These are phyloP conservation scores for Cercis canadensis DNA, from an alignment of 306 rosid species.

Conservation along the genomic window DNA sequence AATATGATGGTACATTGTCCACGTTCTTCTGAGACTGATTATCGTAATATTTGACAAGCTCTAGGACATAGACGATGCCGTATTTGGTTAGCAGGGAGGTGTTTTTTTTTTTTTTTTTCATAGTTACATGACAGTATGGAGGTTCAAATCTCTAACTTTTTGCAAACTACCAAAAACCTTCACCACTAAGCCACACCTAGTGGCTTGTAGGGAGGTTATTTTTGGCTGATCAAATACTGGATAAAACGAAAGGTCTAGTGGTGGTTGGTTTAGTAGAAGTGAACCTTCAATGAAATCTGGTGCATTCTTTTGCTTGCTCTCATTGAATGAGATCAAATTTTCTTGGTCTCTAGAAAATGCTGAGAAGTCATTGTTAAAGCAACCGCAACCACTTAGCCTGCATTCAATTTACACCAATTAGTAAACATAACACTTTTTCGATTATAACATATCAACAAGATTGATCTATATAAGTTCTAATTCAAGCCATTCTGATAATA, in stretches of 20 bases:
- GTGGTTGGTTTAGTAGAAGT: conserved; percentile 42
- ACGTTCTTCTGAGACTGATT: not conserved
- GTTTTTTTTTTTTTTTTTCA: too few relatives aligned
- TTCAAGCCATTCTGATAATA: too few relatives aligned
- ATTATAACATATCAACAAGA: too few relatives aligned
- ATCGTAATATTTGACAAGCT: conserved; percentile 52
- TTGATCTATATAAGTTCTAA: too few relatives aligned
- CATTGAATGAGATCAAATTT: conserved; percentile 36
- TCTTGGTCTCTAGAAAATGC: conserved; percentile 58
- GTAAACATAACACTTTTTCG: too few relatives aligned
- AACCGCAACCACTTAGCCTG: conserved; percentile 60
- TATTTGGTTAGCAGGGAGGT: conserved; percentile 29
- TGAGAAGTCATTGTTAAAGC: conserved; percentile 50
- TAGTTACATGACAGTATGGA: too few relatives aligned
- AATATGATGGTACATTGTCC: conserved; percentile 43
- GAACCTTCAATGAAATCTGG: conserved; percentile 56
- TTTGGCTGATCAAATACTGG: conserved; percentile 43
- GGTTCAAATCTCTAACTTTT: too few relatives aligned
- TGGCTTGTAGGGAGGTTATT: conserved; percentile 42
- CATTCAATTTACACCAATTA: not conserved
- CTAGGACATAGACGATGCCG: conserved; percentile 56
- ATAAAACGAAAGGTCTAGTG: conserved; percentile 54
- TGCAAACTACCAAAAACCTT: too few relatives aligned
- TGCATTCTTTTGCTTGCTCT: too few relatives aligned
- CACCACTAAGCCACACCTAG: too few relatives aligned